Percentiles rank a stretch among this genome's conserved stretches.
phyloP scores from a whole-genome alignment of 2,329 filamentous ascomycete genomes.

The Fusarium ramigenum region DNA sequence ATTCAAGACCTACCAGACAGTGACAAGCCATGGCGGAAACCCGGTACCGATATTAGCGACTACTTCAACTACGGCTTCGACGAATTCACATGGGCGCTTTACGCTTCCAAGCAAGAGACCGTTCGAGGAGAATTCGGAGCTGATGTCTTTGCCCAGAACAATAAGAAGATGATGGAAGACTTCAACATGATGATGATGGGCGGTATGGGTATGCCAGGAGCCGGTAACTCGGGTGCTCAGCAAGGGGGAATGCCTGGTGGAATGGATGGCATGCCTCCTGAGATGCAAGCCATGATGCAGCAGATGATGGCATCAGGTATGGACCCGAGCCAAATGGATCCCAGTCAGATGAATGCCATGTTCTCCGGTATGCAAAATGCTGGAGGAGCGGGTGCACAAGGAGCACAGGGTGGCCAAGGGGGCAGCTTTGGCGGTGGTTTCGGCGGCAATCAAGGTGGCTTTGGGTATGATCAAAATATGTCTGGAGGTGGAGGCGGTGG shows the following conservation, averaged over 20 bases:
- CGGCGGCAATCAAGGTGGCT: slow-evolving; percentile 62
- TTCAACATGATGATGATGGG: slow-evolving; percentile 76
- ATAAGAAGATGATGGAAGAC: slow-evolving; percentile 83
- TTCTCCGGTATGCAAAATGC: slow-evolving; percentile 65
- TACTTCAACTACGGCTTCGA: slow-evolving; percentile 99
- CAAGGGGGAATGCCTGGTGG: slow-evolving; percentile 57
- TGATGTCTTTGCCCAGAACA: slow-evolving; percentile 68
- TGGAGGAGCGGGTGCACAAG: slow-evolving; percentile 52
- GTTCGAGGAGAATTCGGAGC: slow-evolving; percentile 80
- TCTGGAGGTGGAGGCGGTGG: slow-evolving; percentile 49
- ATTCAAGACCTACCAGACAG: slow-evolving; percentile 73
- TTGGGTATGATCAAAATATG: slow-evolving; percentile 61
- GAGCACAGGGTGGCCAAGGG: slow-evolving; percentile 59
- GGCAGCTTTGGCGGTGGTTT: slow-evolving; percentile 65
- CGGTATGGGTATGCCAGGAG: slow-evolving; percentile 55
- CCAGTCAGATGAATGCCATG: slow-evolving; percentile 66
- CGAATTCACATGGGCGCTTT: slow-evolving; percentile 97
- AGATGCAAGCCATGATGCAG: slow-evolving; percentile 76
- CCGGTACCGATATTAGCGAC: slow-evolving; percentile 92
- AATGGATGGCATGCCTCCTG: slow-evolving; percentile 71
- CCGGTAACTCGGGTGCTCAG: slow-evolving; percentile 46
- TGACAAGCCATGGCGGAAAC: slow-evolving; percentile 94
- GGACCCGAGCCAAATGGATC: slow-evolving; percentile 74
- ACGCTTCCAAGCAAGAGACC: slow-evolving; percentile 86
- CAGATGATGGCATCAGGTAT: slow-evolving; percentile 74